Conservation (phyloP, 2,329 filamentous ascomycete species). For the Paecilomyces sp. region DNA sequence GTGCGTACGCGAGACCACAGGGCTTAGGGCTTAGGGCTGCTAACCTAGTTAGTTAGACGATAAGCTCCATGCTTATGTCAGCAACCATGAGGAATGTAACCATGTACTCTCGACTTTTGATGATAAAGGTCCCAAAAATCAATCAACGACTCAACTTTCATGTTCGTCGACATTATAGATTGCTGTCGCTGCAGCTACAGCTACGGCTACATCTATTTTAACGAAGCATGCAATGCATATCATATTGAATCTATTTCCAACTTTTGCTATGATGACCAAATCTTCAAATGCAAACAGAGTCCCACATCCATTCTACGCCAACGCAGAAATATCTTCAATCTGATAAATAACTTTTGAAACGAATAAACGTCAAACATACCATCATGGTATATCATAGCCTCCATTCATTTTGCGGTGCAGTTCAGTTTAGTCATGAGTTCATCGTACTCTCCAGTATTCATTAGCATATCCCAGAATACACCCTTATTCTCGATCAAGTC, state of each 20-base stretch:
- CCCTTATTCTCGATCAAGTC: conserved; percentile 13
- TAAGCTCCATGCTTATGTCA: not conserved
- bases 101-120: too few relatives aligned
- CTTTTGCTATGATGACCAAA: not conserved
- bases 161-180: not conserved
- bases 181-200: not conserved
- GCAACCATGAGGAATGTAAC: not conserved
- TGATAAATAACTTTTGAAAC: not conserved
- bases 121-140: too few relatives aligned
- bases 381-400: not conserved
- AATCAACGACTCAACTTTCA: too few relatives aligned
- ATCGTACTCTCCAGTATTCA: conserved; percentile 19
- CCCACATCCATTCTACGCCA: too few relatives aligned
- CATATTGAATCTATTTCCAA: not conserved
- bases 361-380: not conserved
- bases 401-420: not conserved
- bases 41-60: not conserved
- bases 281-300: too few relatives aligned
- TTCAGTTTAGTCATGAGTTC: conserved; percentile 15
- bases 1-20: conserved; percentile 31
- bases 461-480: conserved; percentile 18
- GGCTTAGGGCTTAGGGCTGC: conserved; percentile 31
- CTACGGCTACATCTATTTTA: not conserved
- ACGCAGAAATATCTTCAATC: not conserved
- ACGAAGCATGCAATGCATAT: not conserved